These are phyloP conservation scores for Pedinophyceae sp. DNA, from an alignment of 139 green algal genomes.

Conservation along the genomic window DNA sequence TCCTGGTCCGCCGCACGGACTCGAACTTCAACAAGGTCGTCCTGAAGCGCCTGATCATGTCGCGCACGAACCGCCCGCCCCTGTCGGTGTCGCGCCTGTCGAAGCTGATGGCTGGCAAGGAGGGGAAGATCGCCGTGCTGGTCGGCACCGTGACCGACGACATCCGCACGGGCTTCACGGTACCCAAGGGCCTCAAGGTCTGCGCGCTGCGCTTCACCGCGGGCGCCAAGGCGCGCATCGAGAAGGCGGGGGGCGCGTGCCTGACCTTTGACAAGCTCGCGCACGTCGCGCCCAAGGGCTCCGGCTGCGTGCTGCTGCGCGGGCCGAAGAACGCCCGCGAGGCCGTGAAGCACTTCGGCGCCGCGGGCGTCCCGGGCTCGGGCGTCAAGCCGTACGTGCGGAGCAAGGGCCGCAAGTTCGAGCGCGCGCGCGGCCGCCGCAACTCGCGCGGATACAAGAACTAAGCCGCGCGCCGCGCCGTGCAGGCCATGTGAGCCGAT, in stretches of 20 bases:
- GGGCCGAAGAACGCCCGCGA: conserved; percentile 88
- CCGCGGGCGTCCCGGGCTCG: conserved; percentile 64
- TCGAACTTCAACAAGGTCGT: conserved; percentile 96
- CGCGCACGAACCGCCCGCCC: conserved; percentile 81
- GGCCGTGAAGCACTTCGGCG: conserved; percentile 93
- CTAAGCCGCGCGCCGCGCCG: conserved; percentile 25
- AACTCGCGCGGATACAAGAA: conserved; percentile 90
- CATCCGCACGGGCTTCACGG: conserved; percentile 64
- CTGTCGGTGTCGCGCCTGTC: conserved; percentile 86
- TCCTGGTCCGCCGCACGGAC: conserved; percentile 84
- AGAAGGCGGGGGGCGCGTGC: conserved; percentile 91
- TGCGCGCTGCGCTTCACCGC: conserved; percentile 86
- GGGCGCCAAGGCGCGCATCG: conserved; percentile 89
- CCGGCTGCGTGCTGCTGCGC: conserved; percentile 80
- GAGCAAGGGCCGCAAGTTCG: conserved; percentile 95
- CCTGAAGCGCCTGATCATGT: conserved; percentile 91
- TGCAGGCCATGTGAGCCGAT: no score
- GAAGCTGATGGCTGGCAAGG: conserved; percentile 85
- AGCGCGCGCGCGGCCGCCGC: conserved; percentile 88
- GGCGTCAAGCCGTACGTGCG: conserved; percentile 90
- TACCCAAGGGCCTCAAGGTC: conserved; percentile 74
- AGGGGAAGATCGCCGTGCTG: conserved; percentile 81
- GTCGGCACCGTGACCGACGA: conserved; percentile 94
- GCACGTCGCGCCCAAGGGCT: conserved; percentile 74
- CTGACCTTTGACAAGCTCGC: conserved; percentile 98